Conservation (phyloP, 2,329 filamentous ascomycete species). For the Tolypocladium cylindrosporum region DNA sequence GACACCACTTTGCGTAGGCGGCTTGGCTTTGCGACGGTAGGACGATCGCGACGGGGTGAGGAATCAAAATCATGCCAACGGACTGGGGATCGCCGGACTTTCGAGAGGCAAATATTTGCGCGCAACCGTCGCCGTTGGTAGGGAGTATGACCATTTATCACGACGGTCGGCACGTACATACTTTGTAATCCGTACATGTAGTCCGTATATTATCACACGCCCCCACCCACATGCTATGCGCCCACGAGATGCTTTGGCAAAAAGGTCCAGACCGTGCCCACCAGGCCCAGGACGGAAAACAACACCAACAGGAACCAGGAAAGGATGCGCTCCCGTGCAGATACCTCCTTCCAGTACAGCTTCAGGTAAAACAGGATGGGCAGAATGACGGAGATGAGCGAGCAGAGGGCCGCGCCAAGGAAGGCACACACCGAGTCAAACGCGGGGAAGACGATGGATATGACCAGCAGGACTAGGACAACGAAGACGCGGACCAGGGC, state of each 20-base stretch:
- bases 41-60: not conserved
- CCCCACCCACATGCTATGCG: slow-evolving; percentile 20
- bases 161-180: not conserved
- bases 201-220: too few species aligned
- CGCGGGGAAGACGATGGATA: slow-evolving; percentile 60
- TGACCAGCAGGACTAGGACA: slow-evolving; percentile 61
- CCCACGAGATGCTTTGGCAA: slow-evolving; percentile 68
- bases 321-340: slow-evolving; percentile 48
- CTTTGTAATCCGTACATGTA: too few species aligned
- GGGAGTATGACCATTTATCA: not conserved
- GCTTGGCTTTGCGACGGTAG: not conserved
- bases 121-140: not conserved
- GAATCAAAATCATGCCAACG: not conserved
- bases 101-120: not conserved
- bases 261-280: slow-evolving; percentile 84
- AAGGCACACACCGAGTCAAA: slow-evolving; percentile 90
- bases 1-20: not conserved
- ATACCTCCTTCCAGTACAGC: slow-evolving; percentile 69
- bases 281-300: slow-evolving; percentile 57
- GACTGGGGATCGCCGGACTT: not conserved
- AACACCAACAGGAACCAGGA: slow-evolving; percentile 61
- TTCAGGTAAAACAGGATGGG: slow-evolving; percentile 85
- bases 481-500: slow-evolving; percentile 55
- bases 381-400: slow-evolving; percentile 86
- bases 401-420: slow-evolving; percentile 82